Evolutionary conservation across 306 rosid species (phyloP), one percentile per base, ranked within the genome.

Genomic region (Sphenostylis stenocarpa): DNA sequence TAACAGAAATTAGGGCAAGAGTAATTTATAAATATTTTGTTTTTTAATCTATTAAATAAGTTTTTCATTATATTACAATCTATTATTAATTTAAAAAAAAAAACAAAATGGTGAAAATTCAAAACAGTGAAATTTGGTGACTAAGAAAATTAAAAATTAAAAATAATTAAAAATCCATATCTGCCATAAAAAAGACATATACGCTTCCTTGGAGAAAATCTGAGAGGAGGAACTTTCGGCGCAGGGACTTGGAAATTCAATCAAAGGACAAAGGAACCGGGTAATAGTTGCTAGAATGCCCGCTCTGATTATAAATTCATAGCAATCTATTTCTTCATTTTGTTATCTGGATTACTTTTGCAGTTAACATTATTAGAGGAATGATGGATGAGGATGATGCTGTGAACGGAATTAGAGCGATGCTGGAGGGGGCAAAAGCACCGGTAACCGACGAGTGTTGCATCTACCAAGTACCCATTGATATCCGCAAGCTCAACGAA

Each of bases 381-480:
- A 79, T 14, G 43, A 79, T 13, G 31, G 53, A 36, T 10, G 0
- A 20, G 28, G 45, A 26, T 0, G 20, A 58, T 15, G 38, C 81
- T 21, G 78, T 62, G 45, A 62, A 7, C 1, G 68, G 38, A 0
- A 49, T 77, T 5, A 62, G 12, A 0, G 9, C 14, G 7, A 68
- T 36, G 57, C 67, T 85, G 44, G 26, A 68, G 0, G 2, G 8
- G 1, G 75, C 78, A 24, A 61, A 73, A 20, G 33, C 68, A 21
- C 20, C 61, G 0, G 3, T 56, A 0, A 58, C 34, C 0, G 3
- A 1, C 0, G 76, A 85, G 1, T 77, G 83, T 64, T 73, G 81
- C 78, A 81, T 81, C 61, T 74, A 78, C 38, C 63, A 5, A 63
- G 85, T 81, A 7, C 85, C 88, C 7, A 63, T 17, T 9, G 7